Conservation (phyloP, 2,329 filamentous ascomycete species). For the Ascomycota sp. region DNA sequence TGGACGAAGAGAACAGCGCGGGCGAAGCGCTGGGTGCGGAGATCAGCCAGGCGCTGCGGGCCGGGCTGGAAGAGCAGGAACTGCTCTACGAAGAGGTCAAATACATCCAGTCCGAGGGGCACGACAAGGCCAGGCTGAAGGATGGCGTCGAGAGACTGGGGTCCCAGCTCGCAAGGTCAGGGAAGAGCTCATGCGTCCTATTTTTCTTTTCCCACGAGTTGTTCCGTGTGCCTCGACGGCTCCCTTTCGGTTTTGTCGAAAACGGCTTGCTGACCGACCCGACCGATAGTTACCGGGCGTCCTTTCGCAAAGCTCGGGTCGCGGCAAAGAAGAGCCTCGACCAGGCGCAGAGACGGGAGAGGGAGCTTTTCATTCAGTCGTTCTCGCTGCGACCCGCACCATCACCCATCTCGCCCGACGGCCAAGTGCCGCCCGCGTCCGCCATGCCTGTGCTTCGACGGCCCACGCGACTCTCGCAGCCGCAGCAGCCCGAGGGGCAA, state of each 20-base stretch:
- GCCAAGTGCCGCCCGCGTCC: slow-evolving; percentile 3
- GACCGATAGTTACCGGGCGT: slow-evolving; percentile 26
- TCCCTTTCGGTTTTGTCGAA: too few species aligned
- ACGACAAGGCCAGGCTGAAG: slow-evolving; percentile 41
- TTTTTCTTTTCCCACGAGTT: not conserved
- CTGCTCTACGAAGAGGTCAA: slow-evolving; percentile 55
- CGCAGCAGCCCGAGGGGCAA: slow-evolving; percentile 7
- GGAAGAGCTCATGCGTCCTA: not conserved
- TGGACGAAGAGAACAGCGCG: slow-evolving; percentile 26
- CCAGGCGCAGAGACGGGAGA: slow-evolving; percentile 50
- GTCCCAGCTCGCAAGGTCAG: slow-evolving; percentile 48
- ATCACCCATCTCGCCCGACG: slow-evolving; percentile 9
- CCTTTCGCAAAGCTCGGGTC: slow-evolving; percentile 66
- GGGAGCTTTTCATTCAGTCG: slow-evolving; percentile 49
- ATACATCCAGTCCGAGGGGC: slow-evolving; percentile 33
- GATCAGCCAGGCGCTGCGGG: slow-evolving; percentile 55
- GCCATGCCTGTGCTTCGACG: slow-evolving; percentile 3
- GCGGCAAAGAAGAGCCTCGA: slow-evolving; percentile 54
- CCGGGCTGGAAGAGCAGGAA: slow-evolving; percentile 67
- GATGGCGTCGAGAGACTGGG: slow-evolving; percentile 43
- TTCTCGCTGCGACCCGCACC: slow-evolving; percentile 19
- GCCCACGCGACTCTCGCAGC: slow-evolving; percentile 7
- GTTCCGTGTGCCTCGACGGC: too few species aligned
- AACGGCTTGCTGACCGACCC: not conserved
- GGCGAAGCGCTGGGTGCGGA: slow-evolving; percentile 56